A percentile compares a stretch with the other conserved stretches of the same genome.
Evolutionary conservation across 176 grass and related monocot species (phyloP).

Genomic region (maize (Zea mays)): Zm-B73-REFERENCE-NAM-5.0 NC_050099.1:221522001-221522500

Average conservation of each 20-base stretch:
- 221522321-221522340: conserved; percentile 37
- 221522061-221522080: conserved; percentile 49
- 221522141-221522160: conserved; percentile 68
- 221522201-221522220: conserved; percentile 75
- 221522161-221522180: conserved; percentile 59
- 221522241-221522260: conserved; percentile 41
- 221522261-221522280: conserved; percentile 40
- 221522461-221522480: conserved; percentile 73
- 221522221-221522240: conserved; percentile 47
- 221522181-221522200: conserved; percentile 51
- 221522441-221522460: conserved; percentile 71
- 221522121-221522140: conserved; percentile 69
- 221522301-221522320: conserved; percentile 79
- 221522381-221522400: conserved; percentile 33
- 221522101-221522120: conserved; percentile 65
- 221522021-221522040: conserved; percentile 24
- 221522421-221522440: conserved; percentile 53
- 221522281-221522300: conserved; percentile 53
- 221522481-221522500: conserved; percentile 65
- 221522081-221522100: conserved; percentile 66
- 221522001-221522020: not conserved
- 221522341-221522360: not conserved
- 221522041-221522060: conserved; percentile 37
- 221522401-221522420: conserved; percentile 63
- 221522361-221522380: conserved; percentile 29